Evolutionary conservation across 2,329 filamentous ascomycete genomes (phyloP).

Genomic region (Kalmusia sp.): DNA sequence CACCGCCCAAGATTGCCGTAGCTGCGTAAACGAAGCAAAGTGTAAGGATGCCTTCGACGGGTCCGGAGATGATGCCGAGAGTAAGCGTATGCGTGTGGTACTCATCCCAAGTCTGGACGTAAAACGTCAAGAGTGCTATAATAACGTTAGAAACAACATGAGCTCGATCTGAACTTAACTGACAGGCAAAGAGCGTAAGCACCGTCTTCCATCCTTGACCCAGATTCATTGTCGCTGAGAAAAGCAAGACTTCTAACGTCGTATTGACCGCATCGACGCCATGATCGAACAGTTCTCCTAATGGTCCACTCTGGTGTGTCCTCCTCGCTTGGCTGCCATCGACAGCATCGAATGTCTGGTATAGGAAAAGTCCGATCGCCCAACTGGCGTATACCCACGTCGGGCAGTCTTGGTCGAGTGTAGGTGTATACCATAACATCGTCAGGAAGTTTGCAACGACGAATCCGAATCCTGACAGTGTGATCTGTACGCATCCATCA

Average conservation of each 20-base stretch:
- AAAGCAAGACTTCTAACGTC: conserved; percentile 89
- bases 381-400: conserved; percentile 94
- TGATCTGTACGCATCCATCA: conserved; percentile 65
- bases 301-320: conserved; percentile 88
- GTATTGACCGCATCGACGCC: conserved; percentile 96
- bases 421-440: conserved; percentile 95
- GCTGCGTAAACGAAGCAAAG: conserved; percentile 81
- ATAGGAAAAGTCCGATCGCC: conserved; percentile 88
- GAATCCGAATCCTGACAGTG: conserved; percentile 87
- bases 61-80: conserved; percentile 88
- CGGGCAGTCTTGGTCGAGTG: conserved; percentile 90
- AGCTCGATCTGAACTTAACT: conserved; percentile 9
- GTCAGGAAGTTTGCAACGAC: conserved; percentile 89
- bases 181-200: conserved; percentile 81
- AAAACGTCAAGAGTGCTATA: conserved; percentile 87
- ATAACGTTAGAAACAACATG: conserved; percentile 15
- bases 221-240: conserved; percentile 90
- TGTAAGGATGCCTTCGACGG: conserved; percentile 91
- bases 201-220: conserved; percentile 92
- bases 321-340: conserved; percentile 92
- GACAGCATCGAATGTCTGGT: conserved; percentile 98
- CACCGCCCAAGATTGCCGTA: conserved; percentile 85
- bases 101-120: conserved; percentile 98
- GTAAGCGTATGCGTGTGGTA: conserved; percentile 98
- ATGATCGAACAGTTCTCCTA: conserved; percentile 97